Conservation (phyloP, 2,329 filamentous ascomycete species). For the Ceratocystis variospora region DNA sequence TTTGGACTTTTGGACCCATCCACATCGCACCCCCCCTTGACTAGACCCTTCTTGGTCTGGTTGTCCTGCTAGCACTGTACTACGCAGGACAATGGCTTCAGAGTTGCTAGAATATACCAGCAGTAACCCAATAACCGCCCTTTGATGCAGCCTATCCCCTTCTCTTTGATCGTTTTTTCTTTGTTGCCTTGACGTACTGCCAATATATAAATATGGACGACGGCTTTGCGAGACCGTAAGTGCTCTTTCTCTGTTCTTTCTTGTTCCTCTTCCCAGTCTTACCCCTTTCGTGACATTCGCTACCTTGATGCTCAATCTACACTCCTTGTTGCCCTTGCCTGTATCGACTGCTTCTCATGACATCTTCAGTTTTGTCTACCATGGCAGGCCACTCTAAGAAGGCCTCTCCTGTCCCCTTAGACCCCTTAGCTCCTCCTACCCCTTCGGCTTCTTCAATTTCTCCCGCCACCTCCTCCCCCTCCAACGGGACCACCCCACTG, state of each 20-base stretch:
- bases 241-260: not conserved
- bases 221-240: slow-evolving; percentile 9
- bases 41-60: not conserved
- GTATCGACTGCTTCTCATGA: no score
- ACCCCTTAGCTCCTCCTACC: not conserved
- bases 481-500: not conserved
- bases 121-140: not conserved
- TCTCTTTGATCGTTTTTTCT: not conserved
- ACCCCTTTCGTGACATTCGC: not conserved
- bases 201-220: slow-evolving; percentile 6
- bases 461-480: not conserved
- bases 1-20: not conserved
- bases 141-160: not conserved
- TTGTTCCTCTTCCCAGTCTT: not conserved
- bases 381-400: no score
- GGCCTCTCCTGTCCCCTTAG: not conserved
- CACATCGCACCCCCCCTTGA: not conserved
- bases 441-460: not conserved
- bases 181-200: no score
- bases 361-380: no score
- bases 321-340: no score
- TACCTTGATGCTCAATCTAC: not conserved
- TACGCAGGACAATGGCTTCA: not conserved
- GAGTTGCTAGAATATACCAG: not conserved
- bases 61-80: not conserved